phyloP scores from a whole-genome alignment of 768 basidiomycete genomes.

The Suillus placidus region DNA sequence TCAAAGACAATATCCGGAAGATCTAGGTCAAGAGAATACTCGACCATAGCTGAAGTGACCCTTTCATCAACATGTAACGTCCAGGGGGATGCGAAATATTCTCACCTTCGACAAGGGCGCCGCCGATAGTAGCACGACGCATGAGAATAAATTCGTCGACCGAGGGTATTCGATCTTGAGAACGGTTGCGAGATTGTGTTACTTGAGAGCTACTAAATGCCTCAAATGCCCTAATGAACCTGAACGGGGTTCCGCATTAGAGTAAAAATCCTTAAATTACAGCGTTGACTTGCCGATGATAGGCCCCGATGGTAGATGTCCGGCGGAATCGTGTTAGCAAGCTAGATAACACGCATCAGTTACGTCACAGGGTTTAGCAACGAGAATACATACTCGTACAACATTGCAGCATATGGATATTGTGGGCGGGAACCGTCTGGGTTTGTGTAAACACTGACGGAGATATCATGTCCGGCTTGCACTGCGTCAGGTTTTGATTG shows the following conservation, averaged over 20 bases:
- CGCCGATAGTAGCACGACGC: conserved; percentile 40
- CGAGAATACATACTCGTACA: conserved; percentile 37
- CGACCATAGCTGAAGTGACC: conserved; percentile 33
- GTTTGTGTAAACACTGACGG: conserved; percentile 30
- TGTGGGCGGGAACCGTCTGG: conserved; percentile 33
- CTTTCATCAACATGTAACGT: conserved; percentile 4
- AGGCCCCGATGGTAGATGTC: conserved; percentile 41
- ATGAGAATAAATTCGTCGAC: conserved; percentile 42
- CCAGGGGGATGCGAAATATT: neutral
- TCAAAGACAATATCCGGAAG: conserved; percentile 41
- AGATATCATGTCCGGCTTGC: conserved; percentile 36
- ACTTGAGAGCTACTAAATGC: conserved; percentile 40
- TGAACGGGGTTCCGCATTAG: conserved; percentile 16
- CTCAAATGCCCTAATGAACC: conserved; percentile 39
- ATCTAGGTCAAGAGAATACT: conserved; percentile 41
- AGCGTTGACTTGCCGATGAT: conserved; percentile 29
- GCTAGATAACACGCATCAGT: conserved; percentile 19
- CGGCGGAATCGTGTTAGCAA: conserved; percentile 37
- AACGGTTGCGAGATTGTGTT: conserved; percentile 37
- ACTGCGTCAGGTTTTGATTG: conserved; percentile 39
- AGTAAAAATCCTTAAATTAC: neutral
- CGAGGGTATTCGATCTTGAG: conserved; percentile 39
- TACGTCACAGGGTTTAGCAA: conserved; percentile 16
- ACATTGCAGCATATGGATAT: conserved; percentile 42
- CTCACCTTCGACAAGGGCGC: conserved; percentile 42